Evolutionary conservation across 2,329 filamentous ascomycete genomes (phyloP).

Genomic region (Chlorencoelia australis): DNA sequence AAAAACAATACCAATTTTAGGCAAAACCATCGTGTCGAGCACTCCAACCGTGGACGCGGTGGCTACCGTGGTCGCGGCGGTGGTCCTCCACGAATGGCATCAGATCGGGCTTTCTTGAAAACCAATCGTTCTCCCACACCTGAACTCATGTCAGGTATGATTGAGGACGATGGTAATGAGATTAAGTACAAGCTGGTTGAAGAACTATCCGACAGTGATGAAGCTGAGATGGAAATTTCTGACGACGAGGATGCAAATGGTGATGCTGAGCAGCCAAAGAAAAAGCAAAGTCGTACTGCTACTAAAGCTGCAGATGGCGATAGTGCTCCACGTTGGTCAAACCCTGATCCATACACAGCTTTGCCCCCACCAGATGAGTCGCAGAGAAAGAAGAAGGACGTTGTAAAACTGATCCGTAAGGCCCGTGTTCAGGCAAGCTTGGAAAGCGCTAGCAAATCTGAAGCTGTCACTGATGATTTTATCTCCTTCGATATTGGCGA

Average conservation of each 20-base stretch:
- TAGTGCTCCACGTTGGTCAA: slow-evolving; percentile 72
- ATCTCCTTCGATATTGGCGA: slow-evolving; percentile 72
- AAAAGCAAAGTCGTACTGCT: slow-evolving; percentile 34
- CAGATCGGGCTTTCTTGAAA: slow-evolving; percentile 26
- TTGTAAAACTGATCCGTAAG: slow-evolving; percentile 86
- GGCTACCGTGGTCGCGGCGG: slow-evolving; percentile 22
- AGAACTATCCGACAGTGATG: slow-evolving; percentile 52
- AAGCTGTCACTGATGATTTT: slow-evolving; percentile 65
- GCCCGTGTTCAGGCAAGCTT: slow-evolving; percentile 55
- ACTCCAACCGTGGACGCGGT: slow-evolving; percentile 7
- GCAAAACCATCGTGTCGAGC: slow-evolving; percentile 8
- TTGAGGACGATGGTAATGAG: slow-evolving; percentile 18
- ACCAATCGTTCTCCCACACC: slow-evolving; percentile 28
- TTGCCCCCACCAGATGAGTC: slow-evolving; percentile 70
- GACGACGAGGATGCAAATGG: slow-evolving; percentile 32
- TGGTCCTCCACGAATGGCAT: slow-evolving; percentile 21
- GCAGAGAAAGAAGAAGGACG: slow-evolving; percentile 68
- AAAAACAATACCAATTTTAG: not conserved
- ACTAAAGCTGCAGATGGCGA: slow-evolving; percentile 33
- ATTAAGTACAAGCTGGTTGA: slow-evolving; percentile 45
- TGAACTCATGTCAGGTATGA: slow-evolving; percentile 28
- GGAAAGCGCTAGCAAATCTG: slow-evolving; percentile 37
- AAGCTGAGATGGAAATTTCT: slow-evolving; percentile 52
- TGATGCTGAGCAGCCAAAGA: slow-evolving; percentile 30
- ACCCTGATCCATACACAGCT: slow-evolving; percentile 86